Percentiles rank a stretch among this genome's conserved stretches.
These are phyloP conservation scores for Aspergillus sp. DNA, from an alignment of 2,329 filamentous ascomycete genomes.

Conservation along the genomic window DNA sequence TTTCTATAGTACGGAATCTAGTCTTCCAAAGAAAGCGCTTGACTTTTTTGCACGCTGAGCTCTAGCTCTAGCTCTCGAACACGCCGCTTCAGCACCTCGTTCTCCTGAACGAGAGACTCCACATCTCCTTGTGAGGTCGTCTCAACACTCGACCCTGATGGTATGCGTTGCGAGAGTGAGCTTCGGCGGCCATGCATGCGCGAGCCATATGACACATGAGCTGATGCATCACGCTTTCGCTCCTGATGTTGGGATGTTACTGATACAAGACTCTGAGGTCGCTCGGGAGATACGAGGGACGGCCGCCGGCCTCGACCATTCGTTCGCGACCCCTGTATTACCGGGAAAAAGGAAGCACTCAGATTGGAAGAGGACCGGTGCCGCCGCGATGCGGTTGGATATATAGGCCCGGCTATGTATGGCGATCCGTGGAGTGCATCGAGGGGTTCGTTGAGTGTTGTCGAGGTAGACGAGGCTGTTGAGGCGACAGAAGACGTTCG, in stretches of 20 bases:
- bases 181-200: constrained; percentile 31
- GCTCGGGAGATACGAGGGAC: constrained; percentile 42
- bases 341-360: constrained; percentile 46
- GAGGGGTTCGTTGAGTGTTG: constrained; percentile 49
- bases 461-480: constrained; percentile 58
- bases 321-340: constrained; percentile 34
- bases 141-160: constrained; percentile 35
- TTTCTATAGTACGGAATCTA: background rate
- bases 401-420: constrained; percentile 48
- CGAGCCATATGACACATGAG: constrained; percentile 23
- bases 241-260: constrained; percentile 27
- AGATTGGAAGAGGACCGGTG: constrained; percentile 59
- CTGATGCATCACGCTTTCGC: constrained; percentile 27
- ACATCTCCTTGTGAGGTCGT: constrained; percentile 42
- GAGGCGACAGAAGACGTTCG: constrained; percentile 64
- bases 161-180: constrained; percentile 30
- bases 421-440: constrained; percentile 45
- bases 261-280: constrained; percentile 30
- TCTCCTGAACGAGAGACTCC: constrained; percentile 47
- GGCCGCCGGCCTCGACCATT: constrained; percentile 43
- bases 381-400: constrained; percentile 55
- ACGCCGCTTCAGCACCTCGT: constrained; percentile 45
- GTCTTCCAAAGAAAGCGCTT: constrained; percentile 16
- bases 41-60: constrained; percentile 33
- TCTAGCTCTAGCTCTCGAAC: constrained; percentile 50